Evolutionary conservation across 495 filamentous ascomycete genomes (phyloP).

Genomic region (Rostrohypoxylon terebratum): DNA sequence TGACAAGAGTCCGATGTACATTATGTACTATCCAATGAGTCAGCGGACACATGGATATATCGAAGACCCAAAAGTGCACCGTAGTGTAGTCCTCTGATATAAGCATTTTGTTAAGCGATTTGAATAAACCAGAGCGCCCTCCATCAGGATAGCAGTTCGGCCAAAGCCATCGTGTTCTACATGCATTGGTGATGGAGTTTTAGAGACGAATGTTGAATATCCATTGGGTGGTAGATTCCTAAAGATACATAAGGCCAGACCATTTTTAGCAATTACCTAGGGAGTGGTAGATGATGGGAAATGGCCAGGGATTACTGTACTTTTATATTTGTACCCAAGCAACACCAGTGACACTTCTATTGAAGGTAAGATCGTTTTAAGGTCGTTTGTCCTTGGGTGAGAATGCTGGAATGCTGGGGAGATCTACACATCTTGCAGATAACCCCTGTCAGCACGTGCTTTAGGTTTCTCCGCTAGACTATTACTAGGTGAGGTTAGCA

Average conservation of each 20-base stretch:
- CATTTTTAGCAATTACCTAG: too few species aligned
- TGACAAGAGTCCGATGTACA: neutral
- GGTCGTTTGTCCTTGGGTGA: constrained; percentile 3
- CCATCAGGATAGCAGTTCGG: neutral
- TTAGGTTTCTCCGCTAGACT: constrained; percentile 7
- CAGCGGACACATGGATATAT: too few species aligned
- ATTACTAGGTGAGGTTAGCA: neutral
- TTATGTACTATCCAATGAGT: neutral
- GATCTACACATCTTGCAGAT: constrained; percentile 42
- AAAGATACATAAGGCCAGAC: neutral
- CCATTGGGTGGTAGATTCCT: neutral
- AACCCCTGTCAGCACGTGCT: constrained; percentile 37
- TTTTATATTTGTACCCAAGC: neutral
- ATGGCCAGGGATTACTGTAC: too few species aligned
- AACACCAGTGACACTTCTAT: too few species aligned
- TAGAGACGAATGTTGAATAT: too few species aligned
- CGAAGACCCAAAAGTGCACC: too few species aligned
- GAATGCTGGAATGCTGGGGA: constrained; percentile 13
- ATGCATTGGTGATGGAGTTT: too few species aligned
- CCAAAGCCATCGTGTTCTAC: too few species aligned
- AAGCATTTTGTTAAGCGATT: neutral
- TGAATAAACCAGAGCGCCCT: neutral
- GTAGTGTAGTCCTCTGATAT: neutral
- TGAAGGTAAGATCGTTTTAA: neutral
- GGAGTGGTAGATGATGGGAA: too few species aligned